Evolutionary conservation across 345 rosid genomes (phyloP).

Genomic region (Erysimum cheiranthoides): DNA sequence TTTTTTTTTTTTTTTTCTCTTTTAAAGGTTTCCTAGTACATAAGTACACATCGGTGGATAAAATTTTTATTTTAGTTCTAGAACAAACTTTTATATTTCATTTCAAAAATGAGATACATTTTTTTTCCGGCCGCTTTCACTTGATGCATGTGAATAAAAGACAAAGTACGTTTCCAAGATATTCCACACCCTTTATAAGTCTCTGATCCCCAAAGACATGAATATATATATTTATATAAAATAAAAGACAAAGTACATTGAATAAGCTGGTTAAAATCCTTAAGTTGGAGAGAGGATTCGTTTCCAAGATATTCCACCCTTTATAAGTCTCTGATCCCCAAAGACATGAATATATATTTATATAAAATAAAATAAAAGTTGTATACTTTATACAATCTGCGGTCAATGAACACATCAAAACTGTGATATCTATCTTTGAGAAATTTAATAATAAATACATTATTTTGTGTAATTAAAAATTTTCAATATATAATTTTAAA

Average conservation of each 20-base stretch:
- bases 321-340: neutral
- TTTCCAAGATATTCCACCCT: constrained; percentile 15
- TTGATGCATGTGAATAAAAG: constrained; percentile 6
- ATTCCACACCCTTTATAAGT: too few species aligned
- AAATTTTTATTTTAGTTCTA: neutral
- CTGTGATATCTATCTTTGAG: too few species aligned
- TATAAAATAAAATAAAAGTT: too few species aligned
- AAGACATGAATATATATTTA: too few species aligned
- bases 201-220: too few species aligned
- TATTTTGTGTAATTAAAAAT: too few species aligned
- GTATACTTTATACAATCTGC: too few species aligned
- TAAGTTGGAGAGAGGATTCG: neutral
- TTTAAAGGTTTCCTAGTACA: neutral
- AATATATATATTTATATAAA: too few species aligned
- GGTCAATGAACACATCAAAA: too few species aligned
- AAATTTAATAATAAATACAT: too few species aligned
- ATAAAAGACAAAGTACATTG: neutral
- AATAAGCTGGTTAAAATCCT: neutral
- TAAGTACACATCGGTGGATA: neutral
- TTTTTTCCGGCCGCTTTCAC: neutral
- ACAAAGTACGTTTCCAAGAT: neutral
- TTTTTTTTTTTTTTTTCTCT: too few species aligned
- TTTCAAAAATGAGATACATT: neutral
- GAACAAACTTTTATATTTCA: neutral
- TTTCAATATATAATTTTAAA: too few species aligned